phyloP scores from a whole-genome alignment of 2,329 filamentous ascomycete genomes.

The Talaromyces verruculosus region DNA sequence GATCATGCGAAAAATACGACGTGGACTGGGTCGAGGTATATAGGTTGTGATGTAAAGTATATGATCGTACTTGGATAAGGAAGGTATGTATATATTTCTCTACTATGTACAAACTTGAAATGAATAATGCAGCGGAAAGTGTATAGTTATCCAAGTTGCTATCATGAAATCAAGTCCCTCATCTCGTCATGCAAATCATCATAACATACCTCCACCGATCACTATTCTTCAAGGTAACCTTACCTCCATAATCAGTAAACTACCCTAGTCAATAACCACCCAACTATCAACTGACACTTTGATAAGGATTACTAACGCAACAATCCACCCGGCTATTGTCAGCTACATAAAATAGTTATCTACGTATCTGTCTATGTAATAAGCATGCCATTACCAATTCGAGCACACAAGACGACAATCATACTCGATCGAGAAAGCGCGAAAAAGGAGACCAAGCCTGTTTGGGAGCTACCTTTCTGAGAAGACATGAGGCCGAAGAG shows the following conservation, averaged over 20 bases:
- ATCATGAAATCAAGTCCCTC: no score
- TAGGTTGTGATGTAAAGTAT: no score
- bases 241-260: neutral
- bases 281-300: neutral
- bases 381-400: neutral
- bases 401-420: slow-evolving; percentile 1
- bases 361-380: neutral
- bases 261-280: neutral
- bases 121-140: neutral
- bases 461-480: neutral
- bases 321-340: neutral
- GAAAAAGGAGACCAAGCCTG: neutral
- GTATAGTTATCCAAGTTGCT: neutral
- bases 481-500: neutral
- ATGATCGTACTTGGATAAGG: neutral
- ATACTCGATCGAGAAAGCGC: neutral
- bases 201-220: neutral
- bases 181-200: neutral
- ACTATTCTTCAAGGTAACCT: slow-evolving; percentile 10
- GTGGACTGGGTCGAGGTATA: neutral
- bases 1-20: neutral
- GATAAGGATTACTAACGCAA: neutral
- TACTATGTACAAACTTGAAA: neutral
- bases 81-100: neutral
- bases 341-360: neutral